Conservation (phyloP, 177 flowering plant genomes). For the Vitis hybrid region DNA sequence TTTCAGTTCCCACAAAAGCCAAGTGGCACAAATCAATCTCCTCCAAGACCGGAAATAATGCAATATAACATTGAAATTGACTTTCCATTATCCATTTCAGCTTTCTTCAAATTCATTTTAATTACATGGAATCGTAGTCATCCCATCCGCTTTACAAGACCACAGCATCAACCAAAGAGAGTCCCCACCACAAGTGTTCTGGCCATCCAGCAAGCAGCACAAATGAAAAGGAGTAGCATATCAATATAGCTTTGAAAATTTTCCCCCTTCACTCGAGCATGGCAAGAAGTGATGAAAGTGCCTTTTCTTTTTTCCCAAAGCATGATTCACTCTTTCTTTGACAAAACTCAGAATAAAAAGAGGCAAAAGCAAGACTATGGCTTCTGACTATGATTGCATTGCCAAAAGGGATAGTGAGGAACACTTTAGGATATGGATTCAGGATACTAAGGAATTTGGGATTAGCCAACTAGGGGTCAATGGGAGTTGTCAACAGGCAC, state of each 20-base stretch:
- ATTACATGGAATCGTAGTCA: background rate
- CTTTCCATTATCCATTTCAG: conserved; percentile 4
- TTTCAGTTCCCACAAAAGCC: background rate
- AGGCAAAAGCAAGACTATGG: conserved; percentile 10
- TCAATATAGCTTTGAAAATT: background rate
- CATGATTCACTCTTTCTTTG: background rate
- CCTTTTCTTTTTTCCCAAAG: background rate
- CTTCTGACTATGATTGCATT: conserved; percentile 10
- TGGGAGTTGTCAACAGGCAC: conserved; percentile 25
- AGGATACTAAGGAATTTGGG: background rate
- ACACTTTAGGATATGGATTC: background rate
- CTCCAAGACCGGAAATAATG: background rate
- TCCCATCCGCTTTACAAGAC: background rate
- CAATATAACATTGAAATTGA: background rate
- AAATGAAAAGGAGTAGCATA: background rate
- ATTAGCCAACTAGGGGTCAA: background rate
- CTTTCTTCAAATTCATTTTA: conserved; percentile 2
- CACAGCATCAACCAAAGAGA: conserved; percentile 1
- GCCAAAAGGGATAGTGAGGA: background rate
- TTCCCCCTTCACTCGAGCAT: background rate
- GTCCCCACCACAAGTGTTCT: background rate
- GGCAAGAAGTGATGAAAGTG: background rate
- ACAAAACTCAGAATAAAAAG: background rate
- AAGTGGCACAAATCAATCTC: background rate
- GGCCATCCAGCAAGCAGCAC: conserved; percentile 1